phyloP scores from a whole-genome alignment of 345 rosid species.

The Ceriops zippeliana region DNA sequence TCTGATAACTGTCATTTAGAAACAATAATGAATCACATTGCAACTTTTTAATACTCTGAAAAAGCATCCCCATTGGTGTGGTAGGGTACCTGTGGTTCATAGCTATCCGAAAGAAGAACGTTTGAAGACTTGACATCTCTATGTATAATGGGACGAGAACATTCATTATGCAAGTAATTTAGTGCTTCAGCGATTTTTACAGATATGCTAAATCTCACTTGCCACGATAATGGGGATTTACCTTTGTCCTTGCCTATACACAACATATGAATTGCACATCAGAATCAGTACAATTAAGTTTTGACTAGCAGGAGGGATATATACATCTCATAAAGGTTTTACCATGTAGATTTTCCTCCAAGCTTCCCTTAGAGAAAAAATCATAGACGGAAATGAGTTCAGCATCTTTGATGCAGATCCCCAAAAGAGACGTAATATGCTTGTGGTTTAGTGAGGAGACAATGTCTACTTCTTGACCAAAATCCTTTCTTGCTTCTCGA shows the following conservation, averaged over 20 bases:
- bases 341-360: constrained; percentile 77
- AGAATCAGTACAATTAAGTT: constrained; percentile 8
- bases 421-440: constrained; percentile 57
- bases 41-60: not conserved
- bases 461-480: constrained; percentile 66
- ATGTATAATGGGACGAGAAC: constrained; percentile 74
- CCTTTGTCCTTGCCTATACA: constrained; percentile 29
- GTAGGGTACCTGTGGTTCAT: constrained; percentile 64
- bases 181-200: constrained; percentile 71
- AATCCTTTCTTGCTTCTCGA: constrained; percentile 56
- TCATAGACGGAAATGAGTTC: constrained; percentile 70
- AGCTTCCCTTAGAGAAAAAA: constrained; percentile 65
- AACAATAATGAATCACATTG: constrained; percentile 7
- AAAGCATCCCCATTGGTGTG: not conserved
- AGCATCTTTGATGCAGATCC: constrained; percentile 52
- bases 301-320: not conserved
- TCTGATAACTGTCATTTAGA: constrained; percentile 60
- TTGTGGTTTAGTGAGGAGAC: constrained; percentile 64
- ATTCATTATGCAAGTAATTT: constrained; percentile 59
- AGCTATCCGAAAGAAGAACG: constrained; percentile 72
- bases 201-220: constrained; percentile 55
- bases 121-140: constrained; percentile 90
- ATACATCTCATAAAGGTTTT: constrained; percentile 14
- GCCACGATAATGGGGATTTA: constrained; percentile 56
- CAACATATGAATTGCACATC: constrained; percentile 16